These are phyloP conservation scores for Monilinia fructigena DNA, from an alignment of 2,329 filamentous ascomycete species.

Conservation along the genomic window DNA sequence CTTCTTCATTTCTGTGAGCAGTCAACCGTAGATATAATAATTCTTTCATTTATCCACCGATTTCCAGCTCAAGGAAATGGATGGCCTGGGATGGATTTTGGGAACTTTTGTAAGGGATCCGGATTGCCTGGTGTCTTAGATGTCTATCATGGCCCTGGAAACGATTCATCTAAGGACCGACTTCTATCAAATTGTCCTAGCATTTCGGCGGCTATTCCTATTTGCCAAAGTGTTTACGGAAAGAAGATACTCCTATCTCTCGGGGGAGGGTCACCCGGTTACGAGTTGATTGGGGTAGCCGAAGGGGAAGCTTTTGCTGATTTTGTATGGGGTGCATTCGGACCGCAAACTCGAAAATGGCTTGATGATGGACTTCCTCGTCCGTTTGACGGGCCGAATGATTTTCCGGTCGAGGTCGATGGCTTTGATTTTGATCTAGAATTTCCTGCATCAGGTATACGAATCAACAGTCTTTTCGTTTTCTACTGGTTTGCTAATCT, in stretches of 20 bases:
- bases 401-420: conserved; percentile 35
- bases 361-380: conserved; percentile 36
- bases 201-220: conserved; percentile 42
- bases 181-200: conserved; percentile 41
- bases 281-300: conserved; percentile 42
- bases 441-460: conserved; percentile 26
- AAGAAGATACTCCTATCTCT: conserved; percentile 47
- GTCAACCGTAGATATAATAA: conserved; percentile 45
- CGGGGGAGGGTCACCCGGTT: conserved; percentile 38
- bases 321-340: conserved; percentile 45
- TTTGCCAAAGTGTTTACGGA: conserved; percentile 41
- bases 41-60: conserved; percentile 45
- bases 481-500: neutral
- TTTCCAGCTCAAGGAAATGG: conserved; percentile 47
- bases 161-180: conserved; percentile 38
- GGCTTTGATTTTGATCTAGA: conserved; percentile 42
- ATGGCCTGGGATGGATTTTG: conserved; percentile 44
- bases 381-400: conserved; percentile 33
- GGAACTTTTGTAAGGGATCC: conserved; percentile 43
- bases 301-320: conserved; percentile 42
- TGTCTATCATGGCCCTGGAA: conserved; percentile 35
- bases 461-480: neutral
- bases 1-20: conserved; percentile 44
- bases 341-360: conserved; percentile 41
- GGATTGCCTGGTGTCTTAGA: conserved; percentile 33